Percentiles rank a stretch among this genome's conserved stretches.
Evolutionary conservation across 2,329 filamentous ascomycete genomes (phyloP).

Genomic region (Ophiostoma sp.): DNA sequence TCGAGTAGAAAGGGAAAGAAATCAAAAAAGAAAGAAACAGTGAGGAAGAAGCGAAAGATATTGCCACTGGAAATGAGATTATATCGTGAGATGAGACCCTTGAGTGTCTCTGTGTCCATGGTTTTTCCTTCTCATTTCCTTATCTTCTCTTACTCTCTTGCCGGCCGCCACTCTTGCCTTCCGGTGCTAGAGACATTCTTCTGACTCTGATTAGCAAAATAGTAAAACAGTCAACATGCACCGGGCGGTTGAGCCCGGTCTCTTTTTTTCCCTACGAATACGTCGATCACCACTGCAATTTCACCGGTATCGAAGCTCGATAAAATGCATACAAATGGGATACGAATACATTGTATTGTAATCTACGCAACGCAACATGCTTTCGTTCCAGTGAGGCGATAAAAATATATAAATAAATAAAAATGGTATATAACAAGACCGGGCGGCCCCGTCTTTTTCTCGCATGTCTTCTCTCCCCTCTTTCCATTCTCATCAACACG

Average conservation of each 20-base stretch:
- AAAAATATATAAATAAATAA: neutral
- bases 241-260: neutral
- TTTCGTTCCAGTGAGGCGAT: neutral
- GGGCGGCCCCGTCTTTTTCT: neutral
- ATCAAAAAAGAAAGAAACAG: neutral
- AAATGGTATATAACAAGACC: conserved; percentile 1
- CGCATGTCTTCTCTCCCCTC: neutral
- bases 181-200: neutral
- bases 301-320: neutral
- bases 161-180: neutral
- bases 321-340: conserved; percentile 15
- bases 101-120: neutral
- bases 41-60: neutral
- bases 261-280: neutral
- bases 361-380: neutral
- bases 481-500: neutral
- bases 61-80: neutral
- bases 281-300: neutral
- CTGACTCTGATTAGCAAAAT: neutral
- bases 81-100: neutral
- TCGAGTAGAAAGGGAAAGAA: neutral
- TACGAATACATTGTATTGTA: neutral
- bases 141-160: neutral
- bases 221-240: neutral
- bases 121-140: conserved; percentile 10